A percentile compares a stretch with the other conserved stretches of the same genome.
Evolutionary conservation across 371 early-diverging fungal genomes (phyloP).

Genomic region (Circinella umbellata): DNA sequence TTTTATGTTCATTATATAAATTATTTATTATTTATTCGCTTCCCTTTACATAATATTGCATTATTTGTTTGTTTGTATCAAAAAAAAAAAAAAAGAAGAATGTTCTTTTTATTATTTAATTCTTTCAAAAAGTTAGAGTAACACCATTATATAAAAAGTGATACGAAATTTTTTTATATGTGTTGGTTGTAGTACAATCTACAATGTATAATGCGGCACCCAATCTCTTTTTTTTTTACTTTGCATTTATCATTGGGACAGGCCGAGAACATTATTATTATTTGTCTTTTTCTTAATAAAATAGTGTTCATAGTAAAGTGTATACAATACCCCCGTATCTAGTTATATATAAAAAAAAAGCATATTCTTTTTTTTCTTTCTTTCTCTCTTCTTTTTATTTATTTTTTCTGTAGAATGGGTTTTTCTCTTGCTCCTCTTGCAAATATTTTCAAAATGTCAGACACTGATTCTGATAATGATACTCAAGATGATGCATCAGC

Average conservation of each 20-base stretch:
- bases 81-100: too few species aligned
- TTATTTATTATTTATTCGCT: too few species aligned
- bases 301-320: background rate
- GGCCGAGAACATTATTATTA: too few species aligned
- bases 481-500: conserved; percentile 8
- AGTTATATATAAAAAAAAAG: background rate
- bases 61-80: background rate
- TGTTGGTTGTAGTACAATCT: too few species aligned
- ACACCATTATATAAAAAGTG: background rate
- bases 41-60: background rate
- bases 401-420: conserved; percentile 7
- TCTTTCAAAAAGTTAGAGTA: too few species aligned
- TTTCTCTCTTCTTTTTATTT: background rate
- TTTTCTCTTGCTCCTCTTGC: conserved; percentile 14
- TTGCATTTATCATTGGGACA: too few species aligned
- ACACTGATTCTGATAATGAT: conserved; percentile 6
- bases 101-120: too few species aligned
- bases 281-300: background rate
- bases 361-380: background rate
- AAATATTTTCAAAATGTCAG: conserved; percentile 14
- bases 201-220: too few species aligned
- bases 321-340: background rate
- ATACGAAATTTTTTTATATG: too few species aligned
- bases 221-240: too few species aligned
- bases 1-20: too few species aligned